Conservation (phyloP, 2,329 filamentous ascomycete species). For the Coniochaeta ligniaria region DNA sequence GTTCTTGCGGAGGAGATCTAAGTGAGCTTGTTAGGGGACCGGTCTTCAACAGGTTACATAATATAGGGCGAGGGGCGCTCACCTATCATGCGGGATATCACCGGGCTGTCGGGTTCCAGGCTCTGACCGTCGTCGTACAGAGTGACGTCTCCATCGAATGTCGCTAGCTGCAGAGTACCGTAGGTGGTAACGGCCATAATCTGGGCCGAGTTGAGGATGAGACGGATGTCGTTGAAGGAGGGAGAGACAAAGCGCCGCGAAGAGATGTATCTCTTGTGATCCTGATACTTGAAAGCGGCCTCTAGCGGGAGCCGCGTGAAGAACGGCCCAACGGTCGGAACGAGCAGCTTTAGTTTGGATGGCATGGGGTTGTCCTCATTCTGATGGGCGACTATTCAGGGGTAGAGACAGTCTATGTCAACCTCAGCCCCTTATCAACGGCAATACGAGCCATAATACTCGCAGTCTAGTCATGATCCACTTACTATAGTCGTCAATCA, state of each 20-base stretch:
- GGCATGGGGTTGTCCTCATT: constrained; percentile 56
- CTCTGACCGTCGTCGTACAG: constrained; percentile 86
- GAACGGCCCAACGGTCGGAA: constrained; percentile 87
- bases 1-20: constrained; percentile 65
- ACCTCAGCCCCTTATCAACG: background rate
- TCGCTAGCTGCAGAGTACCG: constrained; percentile 73
- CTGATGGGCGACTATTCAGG: constrained; percentile 59
- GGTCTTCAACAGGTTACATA: too few species aligned
- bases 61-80: constrained; percentile 1
- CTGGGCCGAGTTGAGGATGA: constrained; percentile 92
- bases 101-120: constrained; percentile 66
- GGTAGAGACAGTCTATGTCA: constrained; percentile 3
- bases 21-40: background rate
- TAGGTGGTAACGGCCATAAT: constrained; percentile 77
- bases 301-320: constrained; percentile 84
- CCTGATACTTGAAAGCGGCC: constrained; percentile 87
- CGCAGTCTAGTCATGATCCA: background rate
- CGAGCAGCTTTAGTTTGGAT: constrained; percentile 87
- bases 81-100: constrained; percentile 59
- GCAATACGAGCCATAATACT: background rate
- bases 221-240: constrained; percentile 91
- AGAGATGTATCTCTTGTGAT: constrained; percentile 78
- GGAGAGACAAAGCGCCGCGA: constrained; percentile 88
- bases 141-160: constrained; percentile 96
- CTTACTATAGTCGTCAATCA: constrained; percentile 86